Evolutionary conservation across 352 stramenopile genomes (phyloP), one percentile per base, ranked within the genome.

Genomic region (Phytophthora ramorum): DNA sequence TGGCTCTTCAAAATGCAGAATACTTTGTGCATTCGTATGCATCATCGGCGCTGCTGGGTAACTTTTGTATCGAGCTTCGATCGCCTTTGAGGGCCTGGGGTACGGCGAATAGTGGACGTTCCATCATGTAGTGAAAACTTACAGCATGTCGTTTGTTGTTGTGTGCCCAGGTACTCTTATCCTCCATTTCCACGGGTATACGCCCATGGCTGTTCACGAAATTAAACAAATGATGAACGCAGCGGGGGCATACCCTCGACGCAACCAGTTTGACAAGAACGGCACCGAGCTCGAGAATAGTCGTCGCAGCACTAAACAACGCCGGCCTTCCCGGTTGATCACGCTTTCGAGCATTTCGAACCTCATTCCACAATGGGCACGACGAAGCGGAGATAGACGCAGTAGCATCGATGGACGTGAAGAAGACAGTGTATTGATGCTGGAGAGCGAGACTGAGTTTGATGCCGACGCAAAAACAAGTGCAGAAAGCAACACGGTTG

Each of bases 21-120:
- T 94, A 85, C 58, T 75, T 88, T 30, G 70, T 81, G 22, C 85
- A 94, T 70, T 90, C 85, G 61, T 92, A 94, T 60, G 79, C 81
- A 16, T 82, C 81, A 4, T 86, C 78, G 4, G 78, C 83, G 7
- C 50, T 75, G 49, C 70, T 82, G 2, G 85, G 71, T 20, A 94
- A 94, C 63, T 88, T 90, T 34, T 94, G 83, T 67, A 81, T 92
- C 58, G 85, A 94, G 55, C 51, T 94, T 20, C 76, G 69, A 44
- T 90, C 83, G 5, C 81, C 81, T 0, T 76, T 79, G 44, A 69
- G 85, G 47, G 70, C 70, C 4, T 92, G 83, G 83, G 85, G 85
- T 89, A 63, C 35, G 60, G 46, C 6, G 20, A 41, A 43, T 22
- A 16, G 5, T 38, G n/a, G n/a, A 13, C 17, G 13, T 12, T 40